phyloP scores from a whole-genome alignment of 257 asterid species.

The Scutellaria minor region DNA sequence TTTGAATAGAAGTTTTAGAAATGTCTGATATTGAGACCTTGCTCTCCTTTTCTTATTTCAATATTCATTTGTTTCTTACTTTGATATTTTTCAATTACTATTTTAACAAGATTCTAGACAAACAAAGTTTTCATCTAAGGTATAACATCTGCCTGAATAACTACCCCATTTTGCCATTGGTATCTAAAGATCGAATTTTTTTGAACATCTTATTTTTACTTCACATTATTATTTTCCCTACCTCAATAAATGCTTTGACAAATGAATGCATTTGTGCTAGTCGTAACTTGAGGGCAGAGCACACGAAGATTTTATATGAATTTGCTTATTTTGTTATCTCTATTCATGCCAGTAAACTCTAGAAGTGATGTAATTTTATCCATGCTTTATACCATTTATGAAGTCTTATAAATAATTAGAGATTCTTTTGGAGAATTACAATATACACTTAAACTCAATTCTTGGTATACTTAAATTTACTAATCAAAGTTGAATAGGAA shows the following conservation, averaged over 20 bases:
- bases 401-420: background rate
- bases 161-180: background rate
- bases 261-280: background rate
- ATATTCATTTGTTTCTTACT: background rate
- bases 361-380: background rate
- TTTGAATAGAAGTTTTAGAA: background rate
- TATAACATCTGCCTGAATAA: background rate
- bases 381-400: background rate
- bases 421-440: background rate
- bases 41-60: slow-evolving; percentile 1
- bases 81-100: background rate
- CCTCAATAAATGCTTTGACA: background rate
- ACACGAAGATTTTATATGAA: background rate
- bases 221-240: background rate
- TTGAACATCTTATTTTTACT: background rate
- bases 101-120: background rate
- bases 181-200: slow-evolving; percentile 1
- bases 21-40: background rate
- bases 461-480: background rate
- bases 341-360: background rate
- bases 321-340: slow-evolving; percentile 10
- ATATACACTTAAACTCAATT: background rate
- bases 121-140: background rate
- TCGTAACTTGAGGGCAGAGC: background rate
- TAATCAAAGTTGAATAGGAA: background rate